These are phyloP conservation scores for Schwanniomyces polymorphus DNA, from an alignment of 805 yeast species.

Conservation along the genomic window DNA sequence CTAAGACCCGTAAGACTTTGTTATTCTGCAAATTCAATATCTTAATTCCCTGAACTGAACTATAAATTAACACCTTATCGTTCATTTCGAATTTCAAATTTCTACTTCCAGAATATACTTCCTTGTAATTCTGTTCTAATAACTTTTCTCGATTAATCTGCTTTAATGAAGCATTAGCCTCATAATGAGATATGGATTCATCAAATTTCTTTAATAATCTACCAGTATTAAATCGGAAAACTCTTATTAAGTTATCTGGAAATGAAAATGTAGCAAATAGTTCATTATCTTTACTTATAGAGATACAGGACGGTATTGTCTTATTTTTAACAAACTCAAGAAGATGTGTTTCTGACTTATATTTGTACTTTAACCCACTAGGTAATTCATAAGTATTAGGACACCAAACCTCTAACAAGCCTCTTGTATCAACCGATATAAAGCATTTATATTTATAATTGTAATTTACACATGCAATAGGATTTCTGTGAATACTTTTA, in stretches of 20 bases:
- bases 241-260: constrained; percentile 29
- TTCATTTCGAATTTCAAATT: constrained; percentile 8
- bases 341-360: constrained; percentile 39
- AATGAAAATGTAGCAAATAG: constrained; percentile 25
- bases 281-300: constrained; percentile 22
- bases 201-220: constrained; percentile 14
- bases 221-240: constrained; percentile 35
- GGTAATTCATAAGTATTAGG: constrained; percentile 9
- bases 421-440: constrained; percentile 19
- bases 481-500: constrained; percentile 11
- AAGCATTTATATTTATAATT: constrained; percentile 13
- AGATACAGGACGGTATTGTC: constrained; percentile 16
- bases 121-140: neutral
- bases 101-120: neutral
- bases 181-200: constrained; percentile 5
- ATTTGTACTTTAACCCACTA: constrained; percentile 19
- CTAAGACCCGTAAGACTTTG: constrained; percentile 8
- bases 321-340: constrained; percentile 32
- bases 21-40: constrained; percentile 8
- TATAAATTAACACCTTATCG: constrained; percentile 7
- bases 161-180: neutral
- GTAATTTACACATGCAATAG: constrained; percentile 9
- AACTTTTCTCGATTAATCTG: constrained; percentile 2
- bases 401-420: constrained; percentile 22
- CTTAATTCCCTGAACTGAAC: constrained; percentile 10